phyloP scores from a whole-genome alignment of 1,284 basidiomycete genomes.

The Microbotryum saponariae region DNA sequence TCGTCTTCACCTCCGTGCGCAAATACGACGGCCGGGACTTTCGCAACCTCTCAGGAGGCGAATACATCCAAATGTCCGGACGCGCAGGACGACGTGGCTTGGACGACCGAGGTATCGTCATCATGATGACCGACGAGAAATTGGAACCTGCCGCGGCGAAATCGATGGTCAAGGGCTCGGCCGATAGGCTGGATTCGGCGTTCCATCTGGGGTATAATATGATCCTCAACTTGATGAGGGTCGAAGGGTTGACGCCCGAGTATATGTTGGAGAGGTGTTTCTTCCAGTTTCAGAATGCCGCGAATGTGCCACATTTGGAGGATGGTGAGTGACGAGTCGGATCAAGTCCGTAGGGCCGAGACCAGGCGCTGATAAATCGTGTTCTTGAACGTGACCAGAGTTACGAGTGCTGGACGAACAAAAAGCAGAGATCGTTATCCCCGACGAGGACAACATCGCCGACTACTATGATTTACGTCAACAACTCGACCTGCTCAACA shows the following conservation, averaged over 20 bases:
- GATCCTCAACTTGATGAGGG: conserved; percentile 96
- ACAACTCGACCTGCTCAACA: conserved; percentile 76
- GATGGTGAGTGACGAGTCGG: conserved; percentile 53
- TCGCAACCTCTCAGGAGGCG: conserved; percentile 73
- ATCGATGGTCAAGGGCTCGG: conserved; percentile 97
- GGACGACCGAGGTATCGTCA: conserved; percentile 98
- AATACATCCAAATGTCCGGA: conserved; percentile 99
- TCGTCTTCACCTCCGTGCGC: conserved; percentile 90
- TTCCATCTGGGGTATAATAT: conserved; percentile 99
- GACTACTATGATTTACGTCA: conserved; percentile 88
- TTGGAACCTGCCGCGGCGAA: conserved; percentile 87
- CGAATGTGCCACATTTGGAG: conserved; percentile 79
- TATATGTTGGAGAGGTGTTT: conserved; percentile 98
- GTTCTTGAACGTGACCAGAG: conserved; percentile 48
- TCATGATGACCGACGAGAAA: conserved; percentile 99
- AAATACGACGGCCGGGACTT: conserved; percentile 97
- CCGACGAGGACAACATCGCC: conserved; percentile 72
- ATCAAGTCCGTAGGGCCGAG: neutral
- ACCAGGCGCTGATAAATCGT: neutral
- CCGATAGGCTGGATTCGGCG: conserved; percentile 92
- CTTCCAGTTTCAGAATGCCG: conserved; percentile 94
- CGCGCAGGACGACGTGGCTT: conserved; percentile 93
- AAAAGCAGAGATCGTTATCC: conserved; percentile 60
- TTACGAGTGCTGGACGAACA: conserved; percentile 65
- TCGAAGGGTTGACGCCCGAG: conserved; percentile 96